These are phyloP conservation scores for Phytophthora tentaculata DNA, from an alignment of 352 stramenopile species.

Conservation along the genomic window DNA sequence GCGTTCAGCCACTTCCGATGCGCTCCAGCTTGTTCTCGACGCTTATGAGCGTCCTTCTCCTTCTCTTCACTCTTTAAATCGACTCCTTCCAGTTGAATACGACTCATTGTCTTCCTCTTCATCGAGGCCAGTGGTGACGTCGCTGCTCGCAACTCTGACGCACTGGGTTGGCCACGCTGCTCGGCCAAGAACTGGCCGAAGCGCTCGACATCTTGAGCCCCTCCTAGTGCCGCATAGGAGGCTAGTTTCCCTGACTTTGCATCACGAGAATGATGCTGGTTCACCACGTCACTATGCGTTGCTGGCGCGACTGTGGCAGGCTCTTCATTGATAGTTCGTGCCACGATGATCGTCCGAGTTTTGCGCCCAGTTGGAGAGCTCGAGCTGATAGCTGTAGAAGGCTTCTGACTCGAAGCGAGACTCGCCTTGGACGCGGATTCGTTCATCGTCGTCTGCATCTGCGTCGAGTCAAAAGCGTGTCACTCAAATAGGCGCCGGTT, in stretches of 20 bases:
- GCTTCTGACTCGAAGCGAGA: conserved; percentile 35
- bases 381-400: conserved; percentile 44
- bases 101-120: conserved; percentile 48
- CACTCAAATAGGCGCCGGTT: conserved; percentile 12
- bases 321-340: conserved; percentile 41
- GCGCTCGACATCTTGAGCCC: conserved; percentile 55
- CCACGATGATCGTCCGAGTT: conserved; percentile 66
- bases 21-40: conserved; percentile 50
- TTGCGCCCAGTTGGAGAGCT: conserved; percentile 17
- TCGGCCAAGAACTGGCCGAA: conserved; percentile 68
- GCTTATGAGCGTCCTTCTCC: conserved; percentile 45
- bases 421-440: conserved; percentile 50
- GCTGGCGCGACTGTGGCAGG: conserved; percentile 4
- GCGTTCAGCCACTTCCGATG: conserved; percentile 74
- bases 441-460: conserved; percentile 42
- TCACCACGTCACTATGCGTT: conserved; percentile 16
- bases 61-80: conserved; percentile 27
- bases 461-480: too few species aligned
- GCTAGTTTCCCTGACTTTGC: conserved; percentile 49
- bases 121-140: conserved; percentile 32
- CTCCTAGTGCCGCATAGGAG: conserved; percentile 70
- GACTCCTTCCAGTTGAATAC: conserved; percentile 23
- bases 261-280: conserved; percentile 35
- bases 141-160: conserved; percentile 35
- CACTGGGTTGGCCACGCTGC: conserved; percentile 37